A percentile compares a stretch with the other conserved stretches of the same genome.
These are phyloP conservation scores for Thielaviopsis euricoi DNA, from an alignment of 2,329 filamentous ascomycete species.

Conservation along the genomic window DNA sequence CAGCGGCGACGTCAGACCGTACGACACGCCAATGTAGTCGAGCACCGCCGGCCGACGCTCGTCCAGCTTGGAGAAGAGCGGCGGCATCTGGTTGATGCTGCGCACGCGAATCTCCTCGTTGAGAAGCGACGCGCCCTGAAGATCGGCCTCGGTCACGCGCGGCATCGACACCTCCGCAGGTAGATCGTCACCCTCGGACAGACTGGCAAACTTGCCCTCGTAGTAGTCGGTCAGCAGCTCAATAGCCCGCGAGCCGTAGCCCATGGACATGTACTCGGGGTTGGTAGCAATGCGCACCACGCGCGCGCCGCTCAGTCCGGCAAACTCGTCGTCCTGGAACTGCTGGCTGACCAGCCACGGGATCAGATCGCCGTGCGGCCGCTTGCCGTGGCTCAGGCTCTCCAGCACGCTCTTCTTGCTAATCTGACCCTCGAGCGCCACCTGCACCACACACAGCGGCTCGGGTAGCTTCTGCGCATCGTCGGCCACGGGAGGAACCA, in stretches of 20 bases:
- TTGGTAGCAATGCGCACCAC: slow-evolving; percentile 92
- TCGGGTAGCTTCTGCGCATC: slow-evolving; percentile 68
- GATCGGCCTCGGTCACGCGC: slow-evolving; percentile 66
- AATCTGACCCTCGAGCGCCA: slow-evolving; percentile 87
- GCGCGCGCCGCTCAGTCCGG: slow-evolving; percentile 76
- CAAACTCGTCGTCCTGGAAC: slow-evolving; percentile 95
- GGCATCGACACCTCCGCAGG: slow-evolving; percentile 45
- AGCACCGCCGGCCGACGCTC: slow-evolving; percentile 66
- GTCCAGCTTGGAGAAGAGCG: slow-evolving; percentile 74
- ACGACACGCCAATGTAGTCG: slow-evolving; percentile 91
- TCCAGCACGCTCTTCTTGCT: slow-evolving; percentile 85
- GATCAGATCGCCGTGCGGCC: slow-evolving; percentile 83
- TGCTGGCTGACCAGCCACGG: slow-evolving; percentile 97
- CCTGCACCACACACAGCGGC: slow-evolving; percentile 85
- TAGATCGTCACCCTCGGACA: slow-evolving; percentile 53
- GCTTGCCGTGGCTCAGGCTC: slow-evolving; percentile 72
- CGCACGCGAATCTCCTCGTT: slow-evolving; percentile 81
- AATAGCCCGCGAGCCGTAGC: slow-evolving; percentile 80
- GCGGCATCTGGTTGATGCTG: slow-evolving; percentile 82
- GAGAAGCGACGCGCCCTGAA: slow-evolving; percentile 58
- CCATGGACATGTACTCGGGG: slow-evolving; percentile 82
- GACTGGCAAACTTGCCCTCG: slow-evolving; percentile 73
- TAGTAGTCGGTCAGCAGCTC: slow-evolving; percentile 84
- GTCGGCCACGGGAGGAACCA: slow-evolving; percentile 72
- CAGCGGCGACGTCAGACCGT: slow-evolving; percentile 70